phyloP scores from a whole-genome alignment of 495 filamentous ascomycete species.

The Daldinia concentrica region DNA sequence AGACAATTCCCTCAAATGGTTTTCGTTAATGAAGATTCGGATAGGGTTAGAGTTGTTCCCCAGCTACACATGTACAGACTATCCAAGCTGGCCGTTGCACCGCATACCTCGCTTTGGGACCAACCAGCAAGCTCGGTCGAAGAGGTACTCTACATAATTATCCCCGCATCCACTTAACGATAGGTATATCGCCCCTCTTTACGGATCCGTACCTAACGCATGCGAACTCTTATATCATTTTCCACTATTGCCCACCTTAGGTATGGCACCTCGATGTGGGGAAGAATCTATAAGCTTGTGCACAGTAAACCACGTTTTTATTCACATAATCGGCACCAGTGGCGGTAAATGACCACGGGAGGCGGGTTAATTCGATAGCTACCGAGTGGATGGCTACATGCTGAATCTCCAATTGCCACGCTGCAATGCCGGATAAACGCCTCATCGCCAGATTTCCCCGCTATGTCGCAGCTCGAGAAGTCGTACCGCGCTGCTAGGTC shows the following conservation, averaged over 20 bases:
- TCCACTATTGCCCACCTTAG: background rate
- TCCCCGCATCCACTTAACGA: slow-evolving; percentile 36
- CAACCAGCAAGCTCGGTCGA: background rate
- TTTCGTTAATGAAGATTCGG: background rate
- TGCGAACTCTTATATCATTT: slow-evolving; percentile 8
- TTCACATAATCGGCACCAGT: slow-evolving; percentile 39
- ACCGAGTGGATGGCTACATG: slow-evolving; percentile 40
- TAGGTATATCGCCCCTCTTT: slow-evolving; percentile 29
- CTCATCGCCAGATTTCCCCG: slow-evolving; percentile 36
- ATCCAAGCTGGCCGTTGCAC: slow-evolving; percentile 1
- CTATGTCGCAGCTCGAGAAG: slow-evolving; percentile 13
- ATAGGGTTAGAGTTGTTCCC: background rate
- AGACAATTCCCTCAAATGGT: background rate
- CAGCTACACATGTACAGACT: background rate
- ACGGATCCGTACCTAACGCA: background rate
- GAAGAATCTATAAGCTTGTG: slow-evolving; percentile 25
- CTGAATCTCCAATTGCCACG: slow-evolving; percentile 42
- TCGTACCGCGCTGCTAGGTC: background rate
- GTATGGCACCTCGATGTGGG: slow-evolving; percentile 38
- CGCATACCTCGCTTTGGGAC: background rate
- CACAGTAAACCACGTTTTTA: slow-evolving; percentile 26
- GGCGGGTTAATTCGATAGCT: slow-evolving; percentile 38
- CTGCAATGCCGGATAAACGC: slow-evolving; percentile 47
- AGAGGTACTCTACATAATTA: slow-evolving; percentile 11
- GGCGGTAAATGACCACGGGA: slow-evolving; percentile 44